These are phyloP conservation scores for Gentiana dahurica DNA, from an alignment of 257 asterid genomes.

Conservation along the genomic window DNA sequence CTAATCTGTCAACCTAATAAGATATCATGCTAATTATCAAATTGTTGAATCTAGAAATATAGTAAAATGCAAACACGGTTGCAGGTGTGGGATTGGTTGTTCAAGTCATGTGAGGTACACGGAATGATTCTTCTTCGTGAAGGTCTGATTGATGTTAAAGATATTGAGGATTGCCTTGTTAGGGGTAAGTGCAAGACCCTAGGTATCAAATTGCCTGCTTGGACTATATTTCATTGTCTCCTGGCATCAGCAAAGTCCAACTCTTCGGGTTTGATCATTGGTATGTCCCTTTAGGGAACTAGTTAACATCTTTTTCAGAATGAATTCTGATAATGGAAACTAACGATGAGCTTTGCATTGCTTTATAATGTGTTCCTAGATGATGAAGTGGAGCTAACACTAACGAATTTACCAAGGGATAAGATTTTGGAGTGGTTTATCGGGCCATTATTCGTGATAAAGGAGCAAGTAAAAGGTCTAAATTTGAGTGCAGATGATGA, in stretches of 20 bases:
- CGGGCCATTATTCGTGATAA: slow-evolving; percentile 64
- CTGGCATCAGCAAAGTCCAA: slow-evolving; percentile 53
- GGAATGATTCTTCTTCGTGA: slow-evolving; percentile 58
- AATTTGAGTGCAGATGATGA: slow-evolving; percentile 51
- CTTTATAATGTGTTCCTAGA: slow-evolving; percentile 27
- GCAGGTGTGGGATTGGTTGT: slow-evolving; percentile 91
- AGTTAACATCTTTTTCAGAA: neutral
- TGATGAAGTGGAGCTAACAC: slow-evolving; percentile 57
- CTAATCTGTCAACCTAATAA: neutral
- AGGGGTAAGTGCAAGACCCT: slow-evolving; percentile 68
- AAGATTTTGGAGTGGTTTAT: slow-evolving; percentile 72
- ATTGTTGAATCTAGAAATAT: slow-evolving; percentile 1
- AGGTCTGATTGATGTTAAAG: slow-evolving; percentile 56
- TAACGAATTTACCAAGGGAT: slow-evolving; percentile 58
- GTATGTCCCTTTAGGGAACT: slow-evolving; percentile 28
- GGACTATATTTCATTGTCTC: slow-evolving; percentile 71
- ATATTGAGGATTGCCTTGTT: slow-evolving; percentile 54
- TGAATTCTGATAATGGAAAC: neutral
- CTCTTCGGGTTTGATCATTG: slow-evolving; percentile 51
- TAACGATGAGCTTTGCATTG: neutral
- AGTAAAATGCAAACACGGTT: slow-evolving; percentile 2
- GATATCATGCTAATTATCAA: neutral
- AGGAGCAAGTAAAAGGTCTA: slow-evolving; percentile 71
- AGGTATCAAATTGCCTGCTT: slow-evolving; percentile 72
- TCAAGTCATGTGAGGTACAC: slow-evolving; percentile 62